Base-by-base conservation (phyloP, 31 red algal species). In the Endocladia muricata region DNA sequence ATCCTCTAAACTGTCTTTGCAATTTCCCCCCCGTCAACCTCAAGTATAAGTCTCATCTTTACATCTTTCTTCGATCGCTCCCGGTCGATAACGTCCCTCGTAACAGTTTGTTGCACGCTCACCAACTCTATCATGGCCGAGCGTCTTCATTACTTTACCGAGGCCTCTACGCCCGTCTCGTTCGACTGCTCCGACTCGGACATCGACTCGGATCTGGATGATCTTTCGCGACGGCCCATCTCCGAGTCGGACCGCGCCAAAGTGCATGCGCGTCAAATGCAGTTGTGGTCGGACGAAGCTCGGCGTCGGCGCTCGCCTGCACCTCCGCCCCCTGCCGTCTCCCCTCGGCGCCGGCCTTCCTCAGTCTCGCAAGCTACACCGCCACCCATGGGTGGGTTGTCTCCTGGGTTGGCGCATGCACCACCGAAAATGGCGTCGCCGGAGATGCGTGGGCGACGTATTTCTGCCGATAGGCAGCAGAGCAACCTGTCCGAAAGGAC, bases 241-340 rank as follows among this genome's bases (percentile, higher is more conserved):
- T 72, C 67, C 66, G 79, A 83, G 8, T 3, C 29, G 3, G 79
- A 83, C 56, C 79, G 79, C 22, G 30, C 40, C 67, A 83, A 83
- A 28, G 52, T 34, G 21, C 79, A 83, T 68, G 68, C 79, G n/a
- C 66, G 79, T 44, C 79, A 83, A 41, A 66, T 83, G 9, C 79
- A 83, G 56, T 68, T 83, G 11, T 83, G 79, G 79, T 83, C 79
- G 39, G 79, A 83, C 79, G 79, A 83, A 59, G 79, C 79, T 41
- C 79, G 79, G 6, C 79, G 79, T 49, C 79, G 79, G 8, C 79
- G 67, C 2, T 70, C 65, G 28, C 65, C 55, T 1, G 39, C 66
- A 2, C 44, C 55, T 2, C 22, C 79, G 6, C 61, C 62, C 11
- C 40, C 68, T 29, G 21, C 67, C 4, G 55, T 15, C 37, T 59